Conservation (phyloP, 345 rosid genomes). For the Pugionium cornutum region DNA sequence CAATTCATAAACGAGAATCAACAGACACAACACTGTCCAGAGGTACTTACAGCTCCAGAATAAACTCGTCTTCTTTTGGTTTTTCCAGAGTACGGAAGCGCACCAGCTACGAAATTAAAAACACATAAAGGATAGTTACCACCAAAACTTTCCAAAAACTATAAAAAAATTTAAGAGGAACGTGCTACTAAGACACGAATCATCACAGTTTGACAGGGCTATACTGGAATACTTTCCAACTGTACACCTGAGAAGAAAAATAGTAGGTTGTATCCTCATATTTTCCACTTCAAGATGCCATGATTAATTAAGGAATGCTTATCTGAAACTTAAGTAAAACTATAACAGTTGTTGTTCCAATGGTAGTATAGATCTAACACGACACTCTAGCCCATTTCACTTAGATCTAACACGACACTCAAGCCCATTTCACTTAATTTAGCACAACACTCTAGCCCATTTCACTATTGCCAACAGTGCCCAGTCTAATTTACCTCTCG, state of each 20-base stretch:
- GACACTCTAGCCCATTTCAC: conserved; percentile 22
- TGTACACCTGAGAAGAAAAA: neutral
- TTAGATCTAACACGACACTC: too few relatives aligned
- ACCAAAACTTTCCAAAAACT: conserved; percentile 1
- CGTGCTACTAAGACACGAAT: neutral
- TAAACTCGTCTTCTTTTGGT: conserved; percentile 90
- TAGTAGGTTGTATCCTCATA: neutral
- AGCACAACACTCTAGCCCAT: too few relatives aligned
- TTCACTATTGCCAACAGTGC: neutral
- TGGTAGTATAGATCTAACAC: conserved; percentile 13
- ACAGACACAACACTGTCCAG: conserved; percentile 10
- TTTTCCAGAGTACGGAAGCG: conserved; percentile 85
- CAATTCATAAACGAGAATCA: conserved; percentile 16
- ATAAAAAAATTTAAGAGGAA: too few relatives aligned
- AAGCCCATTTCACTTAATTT: too few relatives aligned
- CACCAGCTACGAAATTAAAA: conserved; percentile 55
- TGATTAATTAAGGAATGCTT: neutral
- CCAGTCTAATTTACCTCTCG: conserved; percentile 65
- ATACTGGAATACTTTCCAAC: conserved; percentile 8
- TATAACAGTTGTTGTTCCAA: neutral
- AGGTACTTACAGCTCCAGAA: conserved; percentile 77
- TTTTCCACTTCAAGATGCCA: conserved; percentile 3
- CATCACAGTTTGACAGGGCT: conserved; percentile 23
- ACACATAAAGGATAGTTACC: conserved; percentile 23
- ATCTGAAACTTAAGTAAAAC: neutral